Conservation (phyloP, 805 yeast species). For the Cephaloascus fragrans region DNA sequence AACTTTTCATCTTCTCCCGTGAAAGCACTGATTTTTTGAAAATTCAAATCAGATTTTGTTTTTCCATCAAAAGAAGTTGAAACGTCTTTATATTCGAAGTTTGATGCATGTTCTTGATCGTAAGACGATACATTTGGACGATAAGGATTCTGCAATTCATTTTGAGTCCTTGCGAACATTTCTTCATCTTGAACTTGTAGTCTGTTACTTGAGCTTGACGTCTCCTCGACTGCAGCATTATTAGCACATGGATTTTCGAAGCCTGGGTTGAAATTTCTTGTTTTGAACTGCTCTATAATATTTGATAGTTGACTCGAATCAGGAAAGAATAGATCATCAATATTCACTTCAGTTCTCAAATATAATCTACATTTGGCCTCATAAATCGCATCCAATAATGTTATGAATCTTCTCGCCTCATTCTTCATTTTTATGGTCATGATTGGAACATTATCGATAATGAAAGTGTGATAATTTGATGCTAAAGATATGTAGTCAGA, state of each 20-base stretch:
- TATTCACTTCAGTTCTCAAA: conserved; percentile 36
- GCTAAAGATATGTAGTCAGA: conserved; percentile 66
- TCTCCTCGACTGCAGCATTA: conserved; percentile 6
- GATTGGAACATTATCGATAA: conserved; percentile 53
- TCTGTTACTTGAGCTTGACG: conserved; percentile 20
- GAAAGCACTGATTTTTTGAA: conserved; percentile 41
- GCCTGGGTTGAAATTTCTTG: not conserved
- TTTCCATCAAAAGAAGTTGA: conserved; percentile 4
- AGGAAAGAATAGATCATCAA: conserved; percentile 56
- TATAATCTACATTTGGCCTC: conserved; percentile 57
- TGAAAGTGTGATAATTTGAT: conserved; percentile 44
- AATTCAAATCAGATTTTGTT: conserved; percentile 20
- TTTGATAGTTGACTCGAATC: conserved; percentile 12
- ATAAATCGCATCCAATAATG: conserved; percentile 58
- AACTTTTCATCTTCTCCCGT: conserved; percentile 74
- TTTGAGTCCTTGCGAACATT: conserved; percentile 55
- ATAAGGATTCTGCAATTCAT: conserved; percentile 53
- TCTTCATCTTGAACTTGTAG: conserved; percentile 53
- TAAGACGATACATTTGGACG: conserved; percentile 62
- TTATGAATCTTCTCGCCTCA: conserved; percentile 61
- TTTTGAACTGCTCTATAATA: no score
- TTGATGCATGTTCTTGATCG: conserved; percentile 26
- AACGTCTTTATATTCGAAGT: not conserved
- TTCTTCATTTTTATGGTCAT: conserved; percentile 47
- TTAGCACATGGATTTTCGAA: conserved; percentile 1